These are phyloP conservation scores for Nidula microcarpa DNA, from an alignment of 768 basidiomycete species.

Conservation along the genomic window DNA sequence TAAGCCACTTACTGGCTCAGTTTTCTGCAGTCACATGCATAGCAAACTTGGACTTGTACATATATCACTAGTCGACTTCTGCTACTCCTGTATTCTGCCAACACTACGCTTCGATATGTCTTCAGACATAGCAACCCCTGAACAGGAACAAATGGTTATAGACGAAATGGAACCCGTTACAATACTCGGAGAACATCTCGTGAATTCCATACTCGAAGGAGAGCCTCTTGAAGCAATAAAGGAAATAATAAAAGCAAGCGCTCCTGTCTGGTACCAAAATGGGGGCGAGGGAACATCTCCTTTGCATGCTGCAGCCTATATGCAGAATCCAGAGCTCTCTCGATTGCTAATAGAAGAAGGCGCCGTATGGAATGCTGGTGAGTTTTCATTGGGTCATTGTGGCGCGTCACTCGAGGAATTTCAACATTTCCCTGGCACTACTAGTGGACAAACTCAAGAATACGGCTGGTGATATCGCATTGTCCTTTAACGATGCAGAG, in stretches of 20 bases:
- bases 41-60: too few relatives aligned
- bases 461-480: constrained; percentile 87
- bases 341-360: constrained; percentile 72
- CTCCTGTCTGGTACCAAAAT: constrained; percentile 90
- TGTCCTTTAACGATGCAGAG: constrained; percentile 75
- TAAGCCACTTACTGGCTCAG: too few relatives aligned
- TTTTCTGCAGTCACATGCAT: too few relatives aligned
- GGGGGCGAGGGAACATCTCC: constrained; percentile 74
- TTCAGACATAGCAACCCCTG: too few relatives aligned
- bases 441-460: constrained; percentile 74
- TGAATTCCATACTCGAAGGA: constrained; percentile 52
- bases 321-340: constrained; percentile 62
- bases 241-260: constrained; percentile 55
- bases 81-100: too few relatives aligned
- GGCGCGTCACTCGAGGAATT: too few relatives aligned
- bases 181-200: constrained; percentile 55
- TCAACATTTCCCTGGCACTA: neutral
- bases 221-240: constrained; percentile 43
- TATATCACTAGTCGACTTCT: too few relatives aligned
- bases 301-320: constrained; percentile 83
- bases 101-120: too few relatives aligned
- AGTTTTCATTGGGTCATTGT: constrained; percentile 10
- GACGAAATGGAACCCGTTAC: constrained; percentile 43
- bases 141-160: neutral
- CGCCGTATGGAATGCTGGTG: constrained; percentile 89